Base-by-base conservation (phyloP, 2,329 filamentous ascomycete genomes). In the Fusarium coffeatum region DNA sequence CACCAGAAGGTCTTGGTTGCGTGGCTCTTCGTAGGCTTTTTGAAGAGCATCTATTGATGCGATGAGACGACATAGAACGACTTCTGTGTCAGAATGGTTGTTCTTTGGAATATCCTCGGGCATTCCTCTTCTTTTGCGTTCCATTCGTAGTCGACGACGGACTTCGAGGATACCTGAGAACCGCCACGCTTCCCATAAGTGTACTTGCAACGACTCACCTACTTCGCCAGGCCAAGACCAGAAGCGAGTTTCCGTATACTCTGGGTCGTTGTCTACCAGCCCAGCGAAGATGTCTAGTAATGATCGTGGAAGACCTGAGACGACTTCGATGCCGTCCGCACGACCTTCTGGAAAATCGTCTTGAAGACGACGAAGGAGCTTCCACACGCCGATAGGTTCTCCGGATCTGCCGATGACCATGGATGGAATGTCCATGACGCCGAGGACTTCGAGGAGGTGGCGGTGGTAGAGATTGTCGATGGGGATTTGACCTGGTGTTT, bases 161-260 rank as follows among this genome's bases (percentile, higher is more conserved):
- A 74, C 42, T 16, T 74, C 71, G 2, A 74, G 57, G 5, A 74
- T 72, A 2, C 64, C 72, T 1, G 72, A 60, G 3, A 73, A 40
- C 8, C 66, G 48, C 72, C 72, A 74, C 25, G 71, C 69, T 41
- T 74, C 72, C 72, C 72, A 74, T 2, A 63, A 60, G 23, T 74
- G 71, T 10, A 56, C 55, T 11, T 73, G 72, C 0, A 73, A 16
- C 11, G 72, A 74, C 48, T 72, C 71, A 18, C 72, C 72, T 23
- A 74, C 12, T 3, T 74, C 66, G 0, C 72, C 72, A 0, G 71
- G 61, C 72, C 72, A 74, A 0, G 58, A 25, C 72, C 72, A 74
- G 3, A 74, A 41, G 16, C 59, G 54, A 2, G 15, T 46, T 41
- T 74, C 72, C 1, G 71, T 74, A 3, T 66, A 64, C 16, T 71